These are phyloP conservation scores for Cymodocea nodosa DNA, from an alignment of 116 monocot genomes.

Conservation along the genomic window DNA sequence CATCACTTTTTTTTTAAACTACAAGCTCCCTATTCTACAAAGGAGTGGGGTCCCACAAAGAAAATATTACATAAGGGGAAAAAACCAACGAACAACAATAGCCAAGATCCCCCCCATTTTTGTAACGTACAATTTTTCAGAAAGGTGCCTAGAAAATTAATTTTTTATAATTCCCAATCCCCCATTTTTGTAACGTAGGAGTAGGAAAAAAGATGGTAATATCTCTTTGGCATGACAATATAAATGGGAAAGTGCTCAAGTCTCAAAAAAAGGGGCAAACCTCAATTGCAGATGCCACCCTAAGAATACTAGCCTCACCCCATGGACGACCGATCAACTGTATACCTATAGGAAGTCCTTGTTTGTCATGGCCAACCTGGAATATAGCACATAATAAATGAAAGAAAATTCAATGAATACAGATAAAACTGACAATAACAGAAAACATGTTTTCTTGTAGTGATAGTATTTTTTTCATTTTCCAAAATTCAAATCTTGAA, in stretches of 20 bases:
- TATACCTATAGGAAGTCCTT: slow-evolving; percentile 93
- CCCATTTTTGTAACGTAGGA: not conserved
- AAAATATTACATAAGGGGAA: too few relatives aligned
- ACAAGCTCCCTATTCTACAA: too few relatives aligned
- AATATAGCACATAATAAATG: not conserved
- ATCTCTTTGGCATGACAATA: not conserved
- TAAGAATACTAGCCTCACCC: slow-evolving; percentile 82
- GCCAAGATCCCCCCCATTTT: too few relatives aligned
- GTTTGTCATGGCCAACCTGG: slow-evolving; percentile 89
- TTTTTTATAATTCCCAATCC: too few relatives aligned
- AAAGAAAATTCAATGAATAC: not conserved
- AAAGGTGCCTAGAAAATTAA: too few relatives aligned
- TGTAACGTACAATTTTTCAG: too few relatives aligned
- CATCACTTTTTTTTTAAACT: too few relatives aligned
- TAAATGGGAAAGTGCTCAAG: not conserved
- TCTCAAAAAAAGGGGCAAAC: slow-evolving; percentile 15
- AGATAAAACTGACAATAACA: not conserved
- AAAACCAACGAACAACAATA: too few relatives aligned
- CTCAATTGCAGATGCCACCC: slow-evolving; percentile 78
- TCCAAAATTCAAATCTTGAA: too few relatives aligned
- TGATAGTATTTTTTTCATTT: too few relatives aligned
- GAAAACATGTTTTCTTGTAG: not conserved
- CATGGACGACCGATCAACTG: slow-evolving; percentile 96
- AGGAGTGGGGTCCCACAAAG: too few relatives aligned
- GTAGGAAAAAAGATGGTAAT: not conserved